These are phyloP conservation scores for Geoglossum cookeanum DNA, from an alignment of 2,329 filamentous ascomycete species.

Conservation along the genomic window DNA sequence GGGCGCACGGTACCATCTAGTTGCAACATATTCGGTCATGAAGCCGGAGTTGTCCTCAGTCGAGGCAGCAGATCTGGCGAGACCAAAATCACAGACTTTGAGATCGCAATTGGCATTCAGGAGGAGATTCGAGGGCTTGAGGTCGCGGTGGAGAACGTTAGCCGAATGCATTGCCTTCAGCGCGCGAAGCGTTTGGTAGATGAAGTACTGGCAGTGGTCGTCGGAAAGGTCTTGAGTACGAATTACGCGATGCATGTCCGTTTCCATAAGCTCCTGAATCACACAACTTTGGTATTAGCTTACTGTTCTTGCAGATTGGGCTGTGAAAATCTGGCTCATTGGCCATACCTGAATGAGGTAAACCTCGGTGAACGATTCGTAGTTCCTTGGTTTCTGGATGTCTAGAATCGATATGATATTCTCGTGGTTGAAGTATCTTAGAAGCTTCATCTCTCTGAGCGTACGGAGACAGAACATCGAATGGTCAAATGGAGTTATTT, in stretches of 20 bases:
- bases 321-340: neutral
- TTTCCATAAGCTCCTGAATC: slow-evolving; percentile 87
- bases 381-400: slow-evolving; percentile 94
- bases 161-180: slow-evolving; percentile 99
- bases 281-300: neutral
- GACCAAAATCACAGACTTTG: slow-evolving; percentile 96
- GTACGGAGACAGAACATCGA: slow-evolving; percentile 97
- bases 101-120: slow-evolving; percentile 97
- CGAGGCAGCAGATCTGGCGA: slow-evolving; percentile 85
- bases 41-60: slow-evolving; percentile 99
- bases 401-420: slow-evolving; percentile 99
- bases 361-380: slow-evolving; percentile 90
- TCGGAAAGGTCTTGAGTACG: slow-evolving; percentile 96
- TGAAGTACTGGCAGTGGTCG: slow-evolving; percentile 99
- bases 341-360: slow-evolving; percentile 80
- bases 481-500: slow-evolving; percentile 98
- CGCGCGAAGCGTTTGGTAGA: slow-evolving; percentile 94
- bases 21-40: slow-evolving; percentile 99
- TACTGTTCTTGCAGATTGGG: neutral
- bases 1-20: slow-evolving; percentile 94
- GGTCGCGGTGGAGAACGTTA: slow-evolving; percentile 89
- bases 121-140: slow-evolving; percentile 93
- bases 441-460: slow-evolving; percentile 94
- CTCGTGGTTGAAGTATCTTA: slow-evolving; percentile 98
- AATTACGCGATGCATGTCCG: slow-evolving; percentile 98